These are phyloP conservation scores for Clonostachys solani DNA, from an alignment of 2,329 filamentous ascomycete genomes.

Conservation along the genomic window DNA sequence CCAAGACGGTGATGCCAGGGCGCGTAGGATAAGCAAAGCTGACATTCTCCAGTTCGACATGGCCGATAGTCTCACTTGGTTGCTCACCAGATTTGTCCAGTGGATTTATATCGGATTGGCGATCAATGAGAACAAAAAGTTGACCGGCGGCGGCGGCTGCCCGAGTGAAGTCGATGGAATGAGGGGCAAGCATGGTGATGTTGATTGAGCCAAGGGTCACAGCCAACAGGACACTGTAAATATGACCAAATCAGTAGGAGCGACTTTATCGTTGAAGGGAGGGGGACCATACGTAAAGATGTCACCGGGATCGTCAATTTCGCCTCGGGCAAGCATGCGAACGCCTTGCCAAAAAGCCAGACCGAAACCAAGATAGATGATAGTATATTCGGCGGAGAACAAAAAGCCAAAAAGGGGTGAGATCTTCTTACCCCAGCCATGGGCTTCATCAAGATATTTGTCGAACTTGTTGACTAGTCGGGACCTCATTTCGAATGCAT, in stretches of 20 bases:
- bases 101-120: constrained; percentile 78
- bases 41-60: constrained; percentile 75
- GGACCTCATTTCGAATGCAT: constrained; percentile 22
- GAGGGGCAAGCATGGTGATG: constrained; percentile 12
- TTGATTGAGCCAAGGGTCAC: constrained; percentile 18
- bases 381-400: constrained; percentile 16
- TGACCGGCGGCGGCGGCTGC: constrained; percentile 81
- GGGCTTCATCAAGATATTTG: constrained; percentile 16
- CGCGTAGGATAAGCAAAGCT: constrained; percentile 94
- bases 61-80: constrained; percentile 56
- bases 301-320: constrained; percentile 20
- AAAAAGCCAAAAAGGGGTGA: constrained; percentile 17
- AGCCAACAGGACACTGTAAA: constrained; percentile 2
- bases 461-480: constrained; percentile 20
- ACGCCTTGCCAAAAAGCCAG: constrained; percentile 40
- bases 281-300: neutral
- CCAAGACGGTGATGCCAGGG: constrained; percentile 85
- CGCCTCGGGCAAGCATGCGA: constrained; percentile 25
- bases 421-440: constrained; percentile 17
- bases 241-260: constrained; percentile 5
- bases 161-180: constrained; percentile 56
- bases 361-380: constrained; percentile 32
- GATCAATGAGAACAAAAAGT: constrained; percentile 92
- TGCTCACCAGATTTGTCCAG: constrained; percentile 63
- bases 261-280: no score